phyloP scores from a whole-genome alignment of 257 asterid genomes.

The Forsythia suspensa region DNA sequence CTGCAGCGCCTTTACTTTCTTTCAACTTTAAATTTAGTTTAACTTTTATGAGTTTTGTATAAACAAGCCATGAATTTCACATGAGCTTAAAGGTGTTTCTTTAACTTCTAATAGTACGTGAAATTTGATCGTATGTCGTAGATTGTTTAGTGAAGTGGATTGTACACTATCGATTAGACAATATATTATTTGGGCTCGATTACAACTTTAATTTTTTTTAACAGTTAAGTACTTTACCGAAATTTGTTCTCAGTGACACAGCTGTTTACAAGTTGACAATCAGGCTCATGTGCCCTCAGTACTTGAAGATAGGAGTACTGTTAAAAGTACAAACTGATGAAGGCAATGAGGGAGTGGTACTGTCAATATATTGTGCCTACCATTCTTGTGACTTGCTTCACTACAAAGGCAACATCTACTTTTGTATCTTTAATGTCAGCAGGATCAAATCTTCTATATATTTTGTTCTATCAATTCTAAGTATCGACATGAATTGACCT shows the following conservation, averaged over 20 bases:
- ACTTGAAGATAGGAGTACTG: not conserved
- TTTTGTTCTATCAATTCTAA: no score
- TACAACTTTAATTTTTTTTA: no score
- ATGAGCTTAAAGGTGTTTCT: not conserved
- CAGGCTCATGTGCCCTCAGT: not conserved
- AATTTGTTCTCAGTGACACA: not conserved
- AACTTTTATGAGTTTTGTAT: not conserved
- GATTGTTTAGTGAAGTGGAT: not conserved
- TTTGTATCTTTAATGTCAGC: not conserved
- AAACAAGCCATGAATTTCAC: not conserved
- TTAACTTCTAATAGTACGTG: not conserved
- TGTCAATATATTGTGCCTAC: not conserved
- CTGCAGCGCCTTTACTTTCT: not conserved
- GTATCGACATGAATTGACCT: no score
- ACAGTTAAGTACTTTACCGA: no score
- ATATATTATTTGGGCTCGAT: not conserved
- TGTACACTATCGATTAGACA: not conserved
- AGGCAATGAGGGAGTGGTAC: conserved; percentile 10
- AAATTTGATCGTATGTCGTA: not conserved
- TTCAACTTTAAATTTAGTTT: not conserved
- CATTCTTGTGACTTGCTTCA: conserved; percentile 20
- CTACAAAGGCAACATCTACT: conserved; percentile 18
- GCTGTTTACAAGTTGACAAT: not conserved
- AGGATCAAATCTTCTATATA: not conserved
- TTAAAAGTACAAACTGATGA: conserved; percentile 1